phyloP scores from a whole-genome alignment of 768 basidiomycete species.

The Mycena venus region DNA sequence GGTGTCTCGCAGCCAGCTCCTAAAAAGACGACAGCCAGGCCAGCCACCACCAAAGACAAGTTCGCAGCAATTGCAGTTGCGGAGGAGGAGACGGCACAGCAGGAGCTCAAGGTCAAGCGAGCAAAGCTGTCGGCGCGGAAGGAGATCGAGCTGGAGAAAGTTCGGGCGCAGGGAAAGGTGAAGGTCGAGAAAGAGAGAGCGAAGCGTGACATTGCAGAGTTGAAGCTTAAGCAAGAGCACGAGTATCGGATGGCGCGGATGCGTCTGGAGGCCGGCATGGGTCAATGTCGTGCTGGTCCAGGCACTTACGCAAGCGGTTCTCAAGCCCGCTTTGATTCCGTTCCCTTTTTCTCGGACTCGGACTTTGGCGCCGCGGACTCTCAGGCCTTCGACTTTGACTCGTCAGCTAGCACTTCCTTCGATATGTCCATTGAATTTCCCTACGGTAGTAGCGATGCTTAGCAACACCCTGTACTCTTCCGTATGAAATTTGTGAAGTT shows the following conservation, averaged over 20 bases:
- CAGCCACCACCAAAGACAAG: neutral
- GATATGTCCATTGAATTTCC: too few species aligned
- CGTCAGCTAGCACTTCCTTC: too few species aligned
- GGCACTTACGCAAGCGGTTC: too few species aligned
- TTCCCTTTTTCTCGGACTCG: too few species aligned
- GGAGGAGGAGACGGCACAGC: slow-evolving; percentile 19
- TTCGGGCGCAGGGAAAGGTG: neutral
- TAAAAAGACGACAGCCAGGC: neutral
- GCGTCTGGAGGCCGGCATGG: neutral
- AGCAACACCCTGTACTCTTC: too few species aligned
- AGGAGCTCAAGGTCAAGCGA: neutral
- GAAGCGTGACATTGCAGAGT: slow-evolving; percentile 37
- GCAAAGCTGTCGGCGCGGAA: neutral
- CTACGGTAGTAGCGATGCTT: too few species aligned
- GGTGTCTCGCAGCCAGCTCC: neutral
- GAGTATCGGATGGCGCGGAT: neutral
- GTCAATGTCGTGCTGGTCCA: too few species aligned
- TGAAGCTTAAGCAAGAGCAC: neutral
- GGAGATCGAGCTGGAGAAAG: slow-evolving; percentile 7
- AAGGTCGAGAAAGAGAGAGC: neutral
- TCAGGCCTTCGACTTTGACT: too few species aligned
- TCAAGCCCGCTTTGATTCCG: too few species aligned
- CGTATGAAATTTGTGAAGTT: too few species aligned
- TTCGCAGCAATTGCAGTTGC: neutral
- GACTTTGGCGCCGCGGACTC: too few species aligned